phyloP scores from a whole-genome alignment of 345 rosid species.

The Erysimum cheiranthoides region DNA sequence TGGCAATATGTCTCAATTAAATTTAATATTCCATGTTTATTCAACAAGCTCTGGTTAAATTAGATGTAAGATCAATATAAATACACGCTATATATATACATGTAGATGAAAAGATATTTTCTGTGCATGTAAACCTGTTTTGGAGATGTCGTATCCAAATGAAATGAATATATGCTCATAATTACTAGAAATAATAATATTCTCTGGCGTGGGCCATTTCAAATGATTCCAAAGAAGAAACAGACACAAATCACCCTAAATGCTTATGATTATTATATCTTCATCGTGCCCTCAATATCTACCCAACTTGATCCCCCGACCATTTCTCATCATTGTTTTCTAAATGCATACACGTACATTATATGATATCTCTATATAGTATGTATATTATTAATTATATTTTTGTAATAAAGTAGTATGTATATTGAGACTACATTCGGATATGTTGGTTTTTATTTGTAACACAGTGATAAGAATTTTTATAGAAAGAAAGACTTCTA shows the following conservation, averaged over 20 bases:
- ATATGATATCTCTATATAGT: not conserved
- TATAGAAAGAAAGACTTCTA: too few species aligned
- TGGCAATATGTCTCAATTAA: not conserved
- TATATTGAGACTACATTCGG: too few species aligned
- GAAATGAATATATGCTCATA: conserved; percentile 40
- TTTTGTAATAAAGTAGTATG: too few species aligned
- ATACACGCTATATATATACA: not conserved
- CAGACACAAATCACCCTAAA: conserved; percentile 59
- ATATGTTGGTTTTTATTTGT: too few species aligned
- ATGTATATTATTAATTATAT: not conserved
- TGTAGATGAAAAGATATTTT: not conserved
- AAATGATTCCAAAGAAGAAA: conserved; percentile 61
- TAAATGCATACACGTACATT: conserved; percentile 24
- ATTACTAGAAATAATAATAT: conserved; percentile 58
- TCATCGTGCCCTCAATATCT: conserved; percentile 50
- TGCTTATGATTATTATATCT: conserved; percentile 38
- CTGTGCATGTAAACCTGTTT: conserved; percentile 25
- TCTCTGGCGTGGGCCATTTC: conserved; percentile 73
- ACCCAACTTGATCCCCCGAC: conserved; percentile 50
- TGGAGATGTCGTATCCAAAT: conserved; percentile 31
- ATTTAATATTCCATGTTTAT: not conserved
- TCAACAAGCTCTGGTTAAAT: not conserved
- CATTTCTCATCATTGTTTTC: conserved; percentile 45
- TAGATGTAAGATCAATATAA: not conserved
- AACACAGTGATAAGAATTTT: too few species aligned